A percentile compares a stretch with the other conserved stretches of the same genome.
These are phyloP conservation scores for Yarrowia osloensis DNA, from an alignment of 805 yeast species.

Conservation along the genomic window DNA sequence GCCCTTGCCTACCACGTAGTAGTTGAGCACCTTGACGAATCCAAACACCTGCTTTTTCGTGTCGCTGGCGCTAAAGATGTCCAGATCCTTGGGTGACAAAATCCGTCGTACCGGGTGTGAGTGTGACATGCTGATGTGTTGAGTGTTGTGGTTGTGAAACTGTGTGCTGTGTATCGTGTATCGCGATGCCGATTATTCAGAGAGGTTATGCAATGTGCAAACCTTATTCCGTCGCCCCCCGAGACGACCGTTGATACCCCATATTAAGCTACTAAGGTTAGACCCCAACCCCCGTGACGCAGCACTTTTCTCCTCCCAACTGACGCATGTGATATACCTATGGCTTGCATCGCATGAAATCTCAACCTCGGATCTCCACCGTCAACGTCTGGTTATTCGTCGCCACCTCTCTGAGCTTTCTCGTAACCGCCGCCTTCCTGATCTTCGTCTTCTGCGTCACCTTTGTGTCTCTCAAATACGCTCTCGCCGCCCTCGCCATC, in stretches of 20 bases:
- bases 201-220: slow-evolving; percentile 10
- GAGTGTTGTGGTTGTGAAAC: neutral
- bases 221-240: neutral
- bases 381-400: slow-evolving; percentile 7
- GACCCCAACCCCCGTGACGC: slow-evolving; percentile 4
- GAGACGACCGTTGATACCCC: slow-evolving; percentile 11
- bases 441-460: neutral
- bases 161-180: neutral
- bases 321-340: slow-evolving; percentile 24
- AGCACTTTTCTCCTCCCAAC: slow-evolving; percentile 15
- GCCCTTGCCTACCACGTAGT: slow-evolving; percentile 61
- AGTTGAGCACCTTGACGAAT: slow-evolving; percentile 61
- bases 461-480: slow-evolving; percentile 4
- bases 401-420: neutral
- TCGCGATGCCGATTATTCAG: neutral
- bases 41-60: slow-evolving; percentile 54
- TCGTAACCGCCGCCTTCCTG: slow-evolving; percentile 15
- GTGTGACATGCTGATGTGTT: slow-evolving; percentile 10
- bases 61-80: slow-evolving; percentile 55
- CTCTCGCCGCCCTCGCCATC: slow-evolving; percentile 1
- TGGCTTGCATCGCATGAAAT: slow-evolving; percentile 29
- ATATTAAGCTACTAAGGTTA: neutral
- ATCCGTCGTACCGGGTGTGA: slow-evolving; percentile 46
- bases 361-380: slow-evolving; percentile 27
- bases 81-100: slow-evolving; percentile 59